Evolutionary conservation across 805 yeast genomes (phyloP), one percentile per base, ranked within the genome.

Genomic region (Spathaspora sp.): DNA sequence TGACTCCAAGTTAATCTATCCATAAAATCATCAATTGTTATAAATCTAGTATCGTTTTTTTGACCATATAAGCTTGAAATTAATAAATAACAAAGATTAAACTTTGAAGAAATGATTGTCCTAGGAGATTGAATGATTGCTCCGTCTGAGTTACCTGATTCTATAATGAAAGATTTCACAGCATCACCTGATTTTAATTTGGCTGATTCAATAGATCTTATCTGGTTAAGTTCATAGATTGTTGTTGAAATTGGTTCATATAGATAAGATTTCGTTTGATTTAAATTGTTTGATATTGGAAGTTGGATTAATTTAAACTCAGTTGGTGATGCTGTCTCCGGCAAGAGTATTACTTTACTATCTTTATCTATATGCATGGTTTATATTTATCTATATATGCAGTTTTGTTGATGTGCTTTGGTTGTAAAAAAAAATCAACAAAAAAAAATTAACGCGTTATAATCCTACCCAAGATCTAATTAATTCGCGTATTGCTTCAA

Each of bases 11-110:
- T 60, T 29, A 74, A 53, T 16, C 59, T 54, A 55, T 78, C 82
- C 7, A 66, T 58, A 3, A 80, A 55, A 58, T 80, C 84, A 19
- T 80, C 82, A 14, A 69, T 56, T 0, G 77, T 62, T 52, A 73
- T 52, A 56, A 67, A 63, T 44, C 79, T 57, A 20, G 59, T 59
- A 18, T 62, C 61, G 2, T 66, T 49, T 29, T 23, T 3, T 23
- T 59, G 50, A 3, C 56, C 49, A 20, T 62, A 58, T 55, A 79
- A 70, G 43, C 66, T 64, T 2, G 68, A 55, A 11, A 80, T 62
- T 46, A 81, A 55, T 3, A 72, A 56, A 60, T 73, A 81, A 0
- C 63, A 62, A 8, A 70, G 47, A 55, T 78, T 75, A 62, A 71
- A 78, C 43, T 60, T 64, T 10, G 78, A 68, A 2, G 77, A 65